Evolutionary conservation across 495 filamentous ascomycete genomes (phyloP).

Genomic region (Chaetomidium leptoderma): DNA sequence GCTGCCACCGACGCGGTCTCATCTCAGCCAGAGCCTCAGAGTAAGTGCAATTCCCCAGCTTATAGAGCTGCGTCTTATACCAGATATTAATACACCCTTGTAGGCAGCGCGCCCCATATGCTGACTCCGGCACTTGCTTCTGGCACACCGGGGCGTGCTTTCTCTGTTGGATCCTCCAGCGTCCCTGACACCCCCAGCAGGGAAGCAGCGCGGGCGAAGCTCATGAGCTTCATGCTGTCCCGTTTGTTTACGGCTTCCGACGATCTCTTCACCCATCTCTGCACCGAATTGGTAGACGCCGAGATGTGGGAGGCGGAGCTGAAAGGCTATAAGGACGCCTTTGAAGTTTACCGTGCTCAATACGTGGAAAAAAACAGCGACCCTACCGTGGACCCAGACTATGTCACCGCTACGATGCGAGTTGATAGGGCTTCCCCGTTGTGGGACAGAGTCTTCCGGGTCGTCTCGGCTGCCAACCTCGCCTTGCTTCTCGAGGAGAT

Average conservation of each 20-base stretch:
- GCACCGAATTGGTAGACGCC: not conserved
- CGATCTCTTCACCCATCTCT: constrained; percentile 21
- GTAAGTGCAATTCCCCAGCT: constrained; percentile 12
- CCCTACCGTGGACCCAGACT: constrained; percentile 17
- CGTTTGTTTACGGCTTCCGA: constrained; percentile 14
- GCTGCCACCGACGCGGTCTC: constrained; percentile 13
- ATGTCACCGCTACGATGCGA: constrained; percentile 15
- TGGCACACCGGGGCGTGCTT: not conserved
- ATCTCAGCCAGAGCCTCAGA: constrained; percentile 18
- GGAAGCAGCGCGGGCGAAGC: constrained; percentile 2
- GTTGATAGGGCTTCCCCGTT: constrained; percentile 2
- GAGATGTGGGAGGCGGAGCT: constrained; percentile 18
- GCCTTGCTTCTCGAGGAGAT: constrained; percentile 21
- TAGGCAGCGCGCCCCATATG: not conserved
- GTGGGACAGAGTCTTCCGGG: constrained; percentile 1
- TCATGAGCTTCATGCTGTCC: constrained; percentile 17
- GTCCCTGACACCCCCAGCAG: constrained; percentile 10
- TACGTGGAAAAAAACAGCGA: constrained; percentile 11
- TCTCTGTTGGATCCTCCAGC: not conserved
- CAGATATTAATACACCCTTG: not conserved
- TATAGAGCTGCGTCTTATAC: not conserved
- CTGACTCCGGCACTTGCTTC: not conserved
- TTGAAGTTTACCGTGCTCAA: constrained; percentile 11
- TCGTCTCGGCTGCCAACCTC: constrained; percentile 23
- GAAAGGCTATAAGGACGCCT: not conserved